Base-by-base conservation (phyloP, 2,329 filamentous ascomycete genomes). In the Pseudogymnoascus sp. region DNA sequence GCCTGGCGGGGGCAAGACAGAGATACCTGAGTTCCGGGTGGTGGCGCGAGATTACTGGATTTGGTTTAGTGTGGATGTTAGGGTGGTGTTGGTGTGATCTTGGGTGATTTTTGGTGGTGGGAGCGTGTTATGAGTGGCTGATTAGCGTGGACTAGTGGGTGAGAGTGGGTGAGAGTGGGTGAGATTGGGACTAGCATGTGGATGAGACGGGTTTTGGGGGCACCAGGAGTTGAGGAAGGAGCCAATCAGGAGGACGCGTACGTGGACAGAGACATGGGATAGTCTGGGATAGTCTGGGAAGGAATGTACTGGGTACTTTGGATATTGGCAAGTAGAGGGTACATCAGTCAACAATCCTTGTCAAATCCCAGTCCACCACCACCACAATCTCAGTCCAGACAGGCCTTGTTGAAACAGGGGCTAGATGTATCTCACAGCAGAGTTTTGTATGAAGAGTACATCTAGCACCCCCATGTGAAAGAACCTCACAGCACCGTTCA, bases 111-210 rank as follows among this genome's bases (percentile, higher is more conserved):
- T 35, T 16, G 58, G 33, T 60, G 58, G 58, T 60, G n/a, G 58
- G 25, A 37, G 58, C n/a, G 33, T 38, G 59, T 43, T 60, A 23
- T 60, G 59, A 43, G 59, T 41, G 59, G 59, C 37, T 38, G 41
- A 37, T 43, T 60, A 43, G 59, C 37, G 5, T 43, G 5, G 18
- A 43, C 37, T 60, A 38, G 59, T 31, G 14, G 37, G 11, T 8
- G 7, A 31, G 6, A 38, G 59, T 31, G 14, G 37, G 11, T 8
- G 7, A 31, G 6, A 43, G 59, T 31, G 14, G 37, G 11, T 8
- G 12, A 31, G 6, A 43, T 16, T 16, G 14, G 43, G 43, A 52
- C 43, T 52, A 52, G 43, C 23, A 14, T 31, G 4, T 52, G 6
- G 43, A 16, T 52, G 43, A 52, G 43, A 52, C 43, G 23, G 43